Percentiles rank a stretch among this genome's conserved stretches.
Conservation (phyloP, 768 basidiomycete species). For the Fibroporia radiculosa region DNA sequence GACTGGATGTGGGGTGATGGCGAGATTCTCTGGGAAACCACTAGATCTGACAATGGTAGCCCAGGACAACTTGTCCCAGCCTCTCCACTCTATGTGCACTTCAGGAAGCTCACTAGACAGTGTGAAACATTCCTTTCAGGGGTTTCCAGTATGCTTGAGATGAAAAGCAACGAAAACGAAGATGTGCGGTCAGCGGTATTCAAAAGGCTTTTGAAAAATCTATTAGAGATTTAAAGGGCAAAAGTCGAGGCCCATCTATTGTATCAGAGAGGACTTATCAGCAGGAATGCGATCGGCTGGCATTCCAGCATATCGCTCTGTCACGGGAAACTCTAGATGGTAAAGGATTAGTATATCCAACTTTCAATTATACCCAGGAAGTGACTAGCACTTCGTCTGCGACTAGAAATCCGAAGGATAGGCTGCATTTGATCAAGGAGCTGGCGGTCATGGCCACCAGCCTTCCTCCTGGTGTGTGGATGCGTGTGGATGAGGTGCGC, state of each 20-base stretch:
- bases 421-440: conserved; percentile 48
- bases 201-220: not conserved
- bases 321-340: conserved; percentile 12
- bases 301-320: conserved; percentile 38
- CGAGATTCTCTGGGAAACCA: conserved; percentile 33
- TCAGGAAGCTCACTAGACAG: conserved; percentile 46
- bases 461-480: conserved; percentile 49
- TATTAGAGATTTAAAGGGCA: conserved; percentile 22
- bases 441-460: conserved; percentile 48
- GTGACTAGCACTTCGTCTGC: conserved; percentile 27
- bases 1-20: conserved; percentile 42
- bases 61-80: conserved; percentile 21
- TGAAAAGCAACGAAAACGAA: conserved; percentile 18
- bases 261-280: conserved; percentile 34
- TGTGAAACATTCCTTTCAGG: conserved; percentile 42
- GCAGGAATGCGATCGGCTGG: conserved; percentile 37
- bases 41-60: conserved; percentile 6
- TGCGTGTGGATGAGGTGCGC: conserved; percentile 48
- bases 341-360: conserved; percentile 17
- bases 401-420: conserved; percentile 37
- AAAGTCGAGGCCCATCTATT: conserved; percentile 26
- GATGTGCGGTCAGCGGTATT: conserved; percentile 24
- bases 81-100: conserved; percentile 40
- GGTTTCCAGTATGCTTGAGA: conserved; percentile 33
- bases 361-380: conserved; percentile 28